Evolutionary conservation across 495 filamentous ascomycete species (phyloP).

Genomic region (Podospora australis): DNA sequence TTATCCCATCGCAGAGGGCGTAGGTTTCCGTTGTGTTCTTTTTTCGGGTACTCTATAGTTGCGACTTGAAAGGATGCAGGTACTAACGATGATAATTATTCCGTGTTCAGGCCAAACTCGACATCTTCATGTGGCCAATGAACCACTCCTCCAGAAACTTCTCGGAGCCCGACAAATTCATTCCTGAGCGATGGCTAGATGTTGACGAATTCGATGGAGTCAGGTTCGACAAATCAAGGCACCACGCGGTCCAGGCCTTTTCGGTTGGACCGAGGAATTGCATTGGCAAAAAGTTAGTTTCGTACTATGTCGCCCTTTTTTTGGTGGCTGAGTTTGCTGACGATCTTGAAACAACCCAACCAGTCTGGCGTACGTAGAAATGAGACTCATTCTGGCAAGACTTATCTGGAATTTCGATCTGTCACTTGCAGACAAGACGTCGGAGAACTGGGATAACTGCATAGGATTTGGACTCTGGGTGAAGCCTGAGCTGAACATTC

Average conservation of each 20-base stretch:
- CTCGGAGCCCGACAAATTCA: constrained; percentile 37
- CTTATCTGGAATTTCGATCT: constrained; percentile 47
- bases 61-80: constrained; percentile 3
- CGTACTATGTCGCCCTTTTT: background rate
- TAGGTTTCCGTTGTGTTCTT: constrained; percentile 21
- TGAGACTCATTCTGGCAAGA: constrained; percentile 42
- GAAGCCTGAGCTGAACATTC: constrained; percentile 10
- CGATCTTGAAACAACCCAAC: background rate
- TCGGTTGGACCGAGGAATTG: constrained; percentile 45
- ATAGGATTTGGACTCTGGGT: constrained; percentile 10
- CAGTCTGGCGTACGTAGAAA: constrained; percentile 33
- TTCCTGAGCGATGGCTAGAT: constrained; percentile 46
- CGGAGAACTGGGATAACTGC: constrained; percentile 24
- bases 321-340: background rate
- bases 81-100: constrained; percentile 6
- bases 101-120: constrained; percentile 39
- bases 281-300: constrained; percentile 38
- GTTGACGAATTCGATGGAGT: constrained; percentile 20
- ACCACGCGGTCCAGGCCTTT: constrained; percentile 38
- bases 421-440: constrained; percentile 28
- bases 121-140: constrained; percentile 43
- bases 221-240: constrained; percentile 37
- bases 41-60: too few relatives aligned
- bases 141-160: constrained; percentile 42
- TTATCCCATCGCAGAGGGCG: constrained; percentile 31